Evolutionary conservation across 2,329 filamentous ascomycete species (phyloP).

Genomic region (Cryphonectria nitschkei): DNA sequence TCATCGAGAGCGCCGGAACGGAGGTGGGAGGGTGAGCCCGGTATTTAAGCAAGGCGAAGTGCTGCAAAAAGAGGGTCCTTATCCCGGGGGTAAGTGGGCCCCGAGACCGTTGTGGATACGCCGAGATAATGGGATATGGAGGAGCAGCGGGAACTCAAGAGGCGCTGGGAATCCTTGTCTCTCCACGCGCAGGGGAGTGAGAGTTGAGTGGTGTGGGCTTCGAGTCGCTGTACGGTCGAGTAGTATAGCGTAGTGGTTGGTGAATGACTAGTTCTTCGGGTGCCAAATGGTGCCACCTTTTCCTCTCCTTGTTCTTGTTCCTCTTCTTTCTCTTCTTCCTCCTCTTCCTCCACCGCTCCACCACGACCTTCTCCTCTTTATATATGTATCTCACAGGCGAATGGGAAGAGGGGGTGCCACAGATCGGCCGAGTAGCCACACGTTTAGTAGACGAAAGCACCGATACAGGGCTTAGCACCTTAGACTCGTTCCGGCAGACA

Average conservation of each 20-base stretch:
- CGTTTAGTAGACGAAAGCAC: neutral
- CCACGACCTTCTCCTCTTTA: no score
- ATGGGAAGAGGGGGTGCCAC: neutral
- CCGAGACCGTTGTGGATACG: constrained; percentile 14
- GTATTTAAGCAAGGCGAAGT: constrained; percentile 10
- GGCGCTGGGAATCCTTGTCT: neutral
- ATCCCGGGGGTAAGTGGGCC: constrained; percentile 6
- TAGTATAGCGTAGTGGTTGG: neutral
- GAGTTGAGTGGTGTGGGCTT: neutral
- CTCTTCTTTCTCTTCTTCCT: neutral
- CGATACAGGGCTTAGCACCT: neutral
- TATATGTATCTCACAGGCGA: neutral
- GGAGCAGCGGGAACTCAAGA: constrained; percentile 1
- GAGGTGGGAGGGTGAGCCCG: constrained; percentile 4
- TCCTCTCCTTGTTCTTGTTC: neutral
- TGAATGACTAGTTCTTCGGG: neutral
- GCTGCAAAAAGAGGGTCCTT: neutral
- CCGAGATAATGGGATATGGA: constrained; percentile 3
- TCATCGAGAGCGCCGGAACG: neutral
- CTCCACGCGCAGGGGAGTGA: neutral
- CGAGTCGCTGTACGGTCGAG: neutral
- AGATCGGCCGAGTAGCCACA: neutral
- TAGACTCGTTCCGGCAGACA: neutral
- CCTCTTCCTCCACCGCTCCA: no score
- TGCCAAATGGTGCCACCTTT: neutral